Evolutionary conservation across 495 filamentous ascomycete genomes (phyloP), one percentile per base, ranked within the genome.

Genomic region (Sporormia fimetaria): DNA sequence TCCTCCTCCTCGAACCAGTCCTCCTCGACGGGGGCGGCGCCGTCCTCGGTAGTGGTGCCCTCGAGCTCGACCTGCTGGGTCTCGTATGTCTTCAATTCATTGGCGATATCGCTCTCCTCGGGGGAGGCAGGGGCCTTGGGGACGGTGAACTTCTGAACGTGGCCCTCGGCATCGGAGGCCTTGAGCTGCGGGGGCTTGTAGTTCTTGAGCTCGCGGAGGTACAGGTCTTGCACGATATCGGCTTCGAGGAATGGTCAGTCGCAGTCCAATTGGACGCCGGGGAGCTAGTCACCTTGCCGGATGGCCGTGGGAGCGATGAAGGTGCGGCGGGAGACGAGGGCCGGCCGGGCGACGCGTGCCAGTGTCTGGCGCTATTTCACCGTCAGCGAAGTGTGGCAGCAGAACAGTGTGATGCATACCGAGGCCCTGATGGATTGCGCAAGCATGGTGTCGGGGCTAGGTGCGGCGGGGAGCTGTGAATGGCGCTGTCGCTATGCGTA

Each of bases 141-240:
- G 17, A 73, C 59, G 48, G 52, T 56, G 75, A 94, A 99, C 61
- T 78, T 85, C 61, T 87, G 83, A 54, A 96, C 90, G 54, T 92
- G 81, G 57, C 81, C 87, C 40, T 87, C 83, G 57, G 86, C 69
- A 61, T 95, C 92, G 44, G 72, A 70, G 35, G 86, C 67, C 68
- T 95, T 95, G 68, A 87, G 55, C 35, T 79, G 71, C 15, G 80
- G 66, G 25, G 82, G 71, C 71, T 95, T 99, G 78, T 88, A 95
- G 64, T 75, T 71, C 63, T 83, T 87, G 54, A 99, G 77, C 63
- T 95, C 88, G 53, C 75, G 75, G 54, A 99, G 80, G 74, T 96
- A 99, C 55, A 99, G 76, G 50, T 95, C 88, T 67, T 94, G 90
- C 51, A 99, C 80, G 49, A 90, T 71, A 66, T 99, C 90, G 68